Evolutionary conservation across 352 stramenopile species (phyloP).

Genomic region (Pythium insidiosum): DNA sequence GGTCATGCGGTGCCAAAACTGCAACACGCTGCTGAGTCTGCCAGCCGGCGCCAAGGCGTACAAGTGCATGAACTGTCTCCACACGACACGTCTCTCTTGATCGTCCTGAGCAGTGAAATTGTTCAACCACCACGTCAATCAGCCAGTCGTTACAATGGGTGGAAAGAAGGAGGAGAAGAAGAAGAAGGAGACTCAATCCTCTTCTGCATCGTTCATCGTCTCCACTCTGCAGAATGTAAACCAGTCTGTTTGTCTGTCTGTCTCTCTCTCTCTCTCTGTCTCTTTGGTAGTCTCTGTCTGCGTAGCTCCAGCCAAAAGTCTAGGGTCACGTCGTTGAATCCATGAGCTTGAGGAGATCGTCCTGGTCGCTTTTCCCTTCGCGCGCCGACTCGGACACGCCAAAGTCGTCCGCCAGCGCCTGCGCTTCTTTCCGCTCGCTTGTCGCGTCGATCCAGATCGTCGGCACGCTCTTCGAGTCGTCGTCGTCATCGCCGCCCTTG

Average conservation of each 20-base stretch:
- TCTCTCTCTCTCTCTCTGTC: no score
- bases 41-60: conserved; percentile 74
- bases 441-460: conserved; percentile 78
- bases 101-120: no score
- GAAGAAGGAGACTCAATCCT: no score
- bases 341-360: conserved; percentile 87
- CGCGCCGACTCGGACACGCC: conserved; percentile 31
- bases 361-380: conserved; percentile 30
- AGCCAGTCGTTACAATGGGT: no score
- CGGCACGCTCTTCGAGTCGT: conserved; percentile 53
- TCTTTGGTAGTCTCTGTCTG: no score
- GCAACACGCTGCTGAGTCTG: conserved; percentile 77
- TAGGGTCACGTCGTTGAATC: conserved; percentile 62
- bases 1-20: conserved; percentile 85
- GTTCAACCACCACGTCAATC: no score
- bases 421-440: conserved; percentile 58
- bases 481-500: conserved; percentile 29
- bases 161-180: no score
- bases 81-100: conserved; percentile 75
- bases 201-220: no score
- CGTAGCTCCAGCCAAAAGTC: no score
- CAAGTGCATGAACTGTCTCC: conserved; percentile 87
- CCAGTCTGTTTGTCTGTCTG: background rate
- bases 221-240: no score
- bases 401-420: conserved; percentile 51